phyloP scores from a whole-genome alignment of 2,329 filamentous ascomycete genomes.

The Talaromyces sp. region DNA sequence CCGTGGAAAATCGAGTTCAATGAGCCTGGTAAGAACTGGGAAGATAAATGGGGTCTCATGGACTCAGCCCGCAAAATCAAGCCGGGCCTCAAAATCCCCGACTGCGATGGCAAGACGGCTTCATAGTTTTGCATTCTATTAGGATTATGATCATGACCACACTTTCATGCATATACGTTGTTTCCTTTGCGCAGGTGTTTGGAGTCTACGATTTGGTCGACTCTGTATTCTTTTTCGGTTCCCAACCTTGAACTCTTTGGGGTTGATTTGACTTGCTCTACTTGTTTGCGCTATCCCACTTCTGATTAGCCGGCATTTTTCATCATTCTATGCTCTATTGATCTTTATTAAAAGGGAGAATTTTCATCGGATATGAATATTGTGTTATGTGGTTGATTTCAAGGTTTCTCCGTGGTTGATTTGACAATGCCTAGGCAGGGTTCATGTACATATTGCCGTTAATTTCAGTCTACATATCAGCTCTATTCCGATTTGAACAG shows the following conservation, averaged over 20 bases:
- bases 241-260: no score
- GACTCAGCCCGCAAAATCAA: conserved; percentile 84
- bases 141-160: conserved; percentile 25
- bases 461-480: not conserved
- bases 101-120: conserved; percentile 76
- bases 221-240: not conserved
- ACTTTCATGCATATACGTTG: conserved; percentile 11
- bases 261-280: no score
- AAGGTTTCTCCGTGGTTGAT: not conserved
- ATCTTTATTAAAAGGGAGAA: not conserved
- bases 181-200: conserved; percentile 2
- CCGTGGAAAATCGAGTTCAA: conserved; percentile 88
- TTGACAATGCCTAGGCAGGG: not conserved
- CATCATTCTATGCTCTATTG: not conserved
- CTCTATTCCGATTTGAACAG: no score
- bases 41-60: conserved; percentile 94
- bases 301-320: not conserved
- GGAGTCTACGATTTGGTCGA: not conserved
- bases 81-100: conserved; percentile 78
- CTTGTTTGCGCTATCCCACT: not conserved
- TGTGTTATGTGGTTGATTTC: not conserved
- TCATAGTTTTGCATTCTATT: conserved; percentile 27
- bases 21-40: conserved; percentile 71
- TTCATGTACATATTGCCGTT: conserved; percentile 10
- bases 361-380: not conserved